phyloP scores from a whole-genome alignment of 2,329 filamentous ascomycete genomes.

The Diaporthe ampelina region DNA sequence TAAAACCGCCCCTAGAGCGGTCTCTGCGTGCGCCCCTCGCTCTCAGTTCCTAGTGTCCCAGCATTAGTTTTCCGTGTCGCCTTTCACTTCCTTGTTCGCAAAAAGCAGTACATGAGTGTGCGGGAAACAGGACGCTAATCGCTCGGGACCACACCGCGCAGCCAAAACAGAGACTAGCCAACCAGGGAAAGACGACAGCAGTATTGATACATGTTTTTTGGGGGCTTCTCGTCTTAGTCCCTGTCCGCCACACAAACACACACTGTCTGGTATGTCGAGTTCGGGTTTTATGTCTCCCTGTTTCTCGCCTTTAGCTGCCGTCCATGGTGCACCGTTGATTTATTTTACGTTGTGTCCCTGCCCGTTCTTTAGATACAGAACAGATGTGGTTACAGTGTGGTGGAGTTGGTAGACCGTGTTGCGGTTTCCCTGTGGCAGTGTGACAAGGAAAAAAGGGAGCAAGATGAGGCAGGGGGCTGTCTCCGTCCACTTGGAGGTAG shows the following conservation, averaged over 20 bases:
- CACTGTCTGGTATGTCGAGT: constrained; percentile 4
- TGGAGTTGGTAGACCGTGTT: not conserved
- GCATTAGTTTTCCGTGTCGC: constrained; percentile 37
- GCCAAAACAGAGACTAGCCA: constrained; percentile 28
- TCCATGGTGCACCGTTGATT: constrained; percentile 33
- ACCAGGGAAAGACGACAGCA: constrained; percentile 14
- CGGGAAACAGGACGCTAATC: constrained; percentile 32
- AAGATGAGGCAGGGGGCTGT: not conserved
- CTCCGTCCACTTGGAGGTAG: constrained; percentile 26
- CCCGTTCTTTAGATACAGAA: constrained; percentile 42
- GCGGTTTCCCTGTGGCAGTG: constrained; percentile 16
- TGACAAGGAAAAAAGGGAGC: not conserved
- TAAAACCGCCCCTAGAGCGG: not conserved
- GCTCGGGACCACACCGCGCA: constrained; percentile 37
- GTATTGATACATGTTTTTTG: constrained; percentile 34
- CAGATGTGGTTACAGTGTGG: constrained; percentile 34
- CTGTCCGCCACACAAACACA: constrained; percentile 17
- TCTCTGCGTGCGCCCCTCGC: not conserved
- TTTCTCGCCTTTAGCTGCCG: constrained; percentile 39
- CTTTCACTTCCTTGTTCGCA: constrained; percentile 3
- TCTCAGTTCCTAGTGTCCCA: constrained; percentile 42
- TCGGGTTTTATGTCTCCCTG: constrained; percentile 40
- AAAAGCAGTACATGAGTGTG: constrained; percentile 15
- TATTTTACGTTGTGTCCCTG: constrained; percentile 41
- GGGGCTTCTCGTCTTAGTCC: not conserved